Evolutionary conservation across 176 grass and related monocot genomes (phyloP).

Genomic region (Zoysia pacifica): DNA sequence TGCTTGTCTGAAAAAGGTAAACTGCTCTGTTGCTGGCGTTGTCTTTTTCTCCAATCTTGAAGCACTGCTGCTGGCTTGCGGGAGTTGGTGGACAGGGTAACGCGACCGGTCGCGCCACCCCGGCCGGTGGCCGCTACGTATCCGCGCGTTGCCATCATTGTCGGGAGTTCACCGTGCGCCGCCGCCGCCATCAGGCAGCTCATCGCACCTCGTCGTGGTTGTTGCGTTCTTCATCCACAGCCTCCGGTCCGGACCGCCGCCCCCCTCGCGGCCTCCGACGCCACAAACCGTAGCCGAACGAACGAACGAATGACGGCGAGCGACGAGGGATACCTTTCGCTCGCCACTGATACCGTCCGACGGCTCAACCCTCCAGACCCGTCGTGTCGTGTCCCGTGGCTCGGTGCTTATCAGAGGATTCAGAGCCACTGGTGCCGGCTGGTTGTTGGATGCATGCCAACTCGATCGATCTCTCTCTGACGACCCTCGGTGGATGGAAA

Average conservation of each 20-base stretch:
- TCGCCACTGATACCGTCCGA: conserved; percentile 8
- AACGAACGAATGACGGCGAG: no score
- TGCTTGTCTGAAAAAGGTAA: conserved; percentile 4
- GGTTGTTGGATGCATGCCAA: conserved; percentile 30
- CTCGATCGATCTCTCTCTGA: not conserved
- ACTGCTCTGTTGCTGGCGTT: conserved; percentile 16
- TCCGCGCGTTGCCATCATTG: no score
- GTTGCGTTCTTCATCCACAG: no score
- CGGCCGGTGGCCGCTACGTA: no score
- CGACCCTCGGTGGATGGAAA: not conserved
- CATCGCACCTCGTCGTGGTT: no score
- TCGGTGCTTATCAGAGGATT: not conserved
- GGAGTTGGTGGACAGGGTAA: not conserved
- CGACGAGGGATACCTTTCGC: conserved; percentile 2
- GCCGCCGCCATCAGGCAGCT: no score
- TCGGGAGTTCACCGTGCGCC: no score
- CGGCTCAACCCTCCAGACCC: not conserved
- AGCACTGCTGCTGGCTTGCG: conserved; percentile 11
- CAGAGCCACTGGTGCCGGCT: not conserved
- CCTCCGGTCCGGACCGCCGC: no score
- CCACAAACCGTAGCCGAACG: no score
- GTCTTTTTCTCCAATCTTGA: conserved; percentile 1
- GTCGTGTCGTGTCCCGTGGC: conserved; percentile 2
- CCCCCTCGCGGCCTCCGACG: no score
- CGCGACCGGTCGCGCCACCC: no score